Base-by-base conservation (phyloP, 768 basidiomycete genomes). In the Hygrophoropsis aurantiaca region DNA sequence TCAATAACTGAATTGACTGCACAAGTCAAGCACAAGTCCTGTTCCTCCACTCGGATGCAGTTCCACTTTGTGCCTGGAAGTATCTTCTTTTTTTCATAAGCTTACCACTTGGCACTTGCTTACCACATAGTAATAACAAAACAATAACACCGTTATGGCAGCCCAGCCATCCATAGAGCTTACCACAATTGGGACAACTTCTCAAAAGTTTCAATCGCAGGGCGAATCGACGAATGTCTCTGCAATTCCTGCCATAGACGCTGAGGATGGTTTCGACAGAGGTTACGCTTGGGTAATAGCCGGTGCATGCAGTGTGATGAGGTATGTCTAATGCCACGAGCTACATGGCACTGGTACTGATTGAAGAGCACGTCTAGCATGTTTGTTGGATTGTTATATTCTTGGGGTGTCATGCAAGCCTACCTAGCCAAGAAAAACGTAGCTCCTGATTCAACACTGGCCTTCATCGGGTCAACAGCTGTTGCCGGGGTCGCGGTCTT, bases 211-310 rank as follows among this genome's bases (percentile, higher is more conserved):
- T 10, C 35, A 40, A 40, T 41, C 15, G 4, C 20, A 32, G 19
- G 23, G 18, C 30, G 21, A 10, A 36, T 26, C 11, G 33, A 37
- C 33, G 38, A 23, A 24, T 39, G 11, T 13, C 34, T 11, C 47
- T 15, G 20, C 19, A 10, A 7, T n/a, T 46, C 10, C 40, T 18
- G 21, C 21, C 42, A 1, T 40, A 27, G 11, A 18, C 38, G 46
- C 42, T 11, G 48, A 50, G 3, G 40, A 58, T 5, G 43, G 56
- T 10, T 64, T 62, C 8, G 65, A 67, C 20, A 60, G 65, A 3
- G 62, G 61, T 16, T 65, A 66, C 26, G 65, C 60, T n/a, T 69
- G 65, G 62, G 58, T 61, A 2, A 54, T 67, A 10, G 58, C 66
- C 27, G 57, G 58, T 13, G 58, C 54, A 3, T 70, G 64, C 43